These are phyloP conservation scores for Russula griseocarnosa DNA, from an alignment of 768 basidiomycete genomes.

Conservation along the genomic window DNA sequence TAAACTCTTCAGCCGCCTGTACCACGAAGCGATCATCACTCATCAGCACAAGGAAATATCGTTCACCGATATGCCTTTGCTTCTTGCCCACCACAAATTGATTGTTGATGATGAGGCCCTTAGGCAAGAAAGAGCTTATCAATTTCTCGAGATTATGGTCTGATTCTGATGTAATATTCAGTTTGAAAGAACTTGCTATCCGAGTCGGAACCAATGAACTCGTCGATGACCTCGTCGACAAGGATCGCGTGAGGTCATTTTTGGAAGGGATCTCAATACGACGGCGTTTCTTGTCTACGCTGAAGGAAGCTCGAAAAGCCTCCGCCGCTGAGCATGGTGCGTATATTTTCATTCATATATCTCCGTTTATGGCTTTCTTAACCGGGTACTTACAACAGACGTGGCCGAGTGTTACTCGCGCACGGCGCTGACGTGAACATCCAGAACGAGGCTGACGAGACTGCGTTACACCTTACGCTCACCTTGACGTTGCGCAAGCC, in stretches of 20 bases:
- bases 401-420: constrained; percentile 49
- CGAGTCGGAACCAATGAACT: constrained; percentile 73
- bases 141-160: background rate
- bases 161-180: constrained; percentile 33
- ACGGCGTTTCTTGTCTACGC: constrained; percentile 55
- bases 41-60: constrained; percentile 78
- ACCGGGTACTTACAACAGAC: constrained; percentile 37
- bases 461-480: background rate
- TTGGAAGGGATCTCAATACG: constrained; percentile 73
- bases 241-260: constrained; percentile 79
- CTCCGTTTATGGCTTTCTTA: background rate
- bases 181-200: constrained; percentile 75
- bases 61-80: constrained; percentile 82
- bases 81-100: constrained; percentile 88
- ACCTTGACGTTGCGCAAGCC: background rate
- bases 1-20: constrained; percentile 67
- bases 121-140: constrained; percentile 44
- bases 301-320: constrained; percentile 40
- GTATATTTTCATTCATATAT: background rate
- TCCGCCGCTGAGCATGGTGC: constrained; percentile 34
- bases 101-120: constrained; percentile 87
- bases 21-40: constrained; percentile 79
- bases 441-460: background rate
- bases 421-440: background rate
- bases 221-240: constrained; percentile 77